Base-by-base conservation (phyloP, 2,329 filamentous ascomycete species). In the Sclerotinia minor region DNA sequence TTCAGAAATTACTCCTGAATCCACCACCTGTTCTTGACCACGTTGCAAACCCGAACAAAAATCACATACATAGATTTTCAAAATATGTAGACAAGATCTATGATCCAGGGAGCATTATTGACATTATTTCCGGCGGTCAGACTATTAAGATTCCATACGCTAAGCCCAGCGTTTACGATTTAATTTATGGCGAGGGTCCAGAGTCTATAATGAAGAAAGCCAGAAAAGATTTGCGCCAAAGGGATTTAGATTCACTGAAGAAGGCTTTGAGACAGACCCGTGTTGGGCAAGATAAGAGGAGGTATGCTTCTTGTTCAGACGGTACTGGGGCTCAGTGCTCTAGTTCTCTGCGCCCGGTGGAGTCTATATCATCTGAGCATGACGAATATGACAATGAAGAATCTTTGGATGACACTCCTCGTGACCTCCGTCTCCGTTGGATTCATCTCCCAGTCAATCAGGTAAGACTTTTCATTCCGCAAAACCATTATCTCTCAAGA, bases 261-360 rank as follows among this genome's bases (percentile, higher is more conserved):
- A 17, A 58, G 24, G 9, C 50, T 53, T 53, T 53, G 26, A 7
- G 24, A 53, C n/a, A 29, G 15, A 24, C 50, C 9, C 21, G 8
- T 53, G 1, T 15, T 29, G 26, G 17, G 50, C n/a, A 24, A 53
- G 26, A 7, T 24, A 24, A 6, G 50, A 53, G 11, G 3, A 6
- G 5, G 3, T 54, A 6, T 21, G 4, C 2, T 5, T 3, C 8
- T 1, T 3, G 5, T 11, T 6, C 29, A n/a, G 32, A 0, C 8
- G 29, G 17, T 5, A 2, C 2, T 32, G 5, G 8, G 2, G 0
- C 11, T 54, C 52, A 21, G 26, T 11, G 5, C 1, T 5, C 26
- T 32, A 3, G 4, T 8, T 35, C 5, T 54, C 8, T 19, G 1
- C 8, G 1, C 19, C 50, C 11, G 4, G 19, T 9, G 52, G 26